Evolutionary conservation across 2,329 filamentous ascomycete genomes (phyloP), one percentile per base, ranked within the genome.

Genomic region (Mycogone perniciosa): DNA sequence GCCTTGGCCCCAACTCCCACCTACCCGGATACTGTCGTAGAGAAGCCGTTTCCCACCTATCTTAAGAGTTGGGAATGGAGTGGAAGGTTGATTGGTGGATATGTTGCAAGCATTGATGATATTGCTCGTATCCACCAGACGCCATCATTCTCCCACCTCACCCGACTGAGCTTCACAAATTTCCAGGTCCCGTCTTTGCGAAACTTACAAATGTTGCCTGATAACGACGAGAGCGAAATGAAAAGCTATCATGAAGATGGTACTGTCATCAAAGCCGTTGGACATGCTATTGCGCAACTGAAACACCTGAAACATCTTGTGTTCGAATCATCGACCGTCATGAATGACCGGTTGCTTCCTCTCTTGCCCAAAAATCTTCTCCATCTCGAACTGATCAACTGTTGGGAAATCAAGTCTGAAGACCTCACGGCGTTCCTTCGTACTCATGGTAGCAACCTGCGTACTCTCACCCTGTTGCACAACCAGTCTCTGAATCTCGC

Each of bases 401-500:
- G 90, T 62, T 84, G 85, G 69, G 81, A 87, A 54, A 69, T 96
- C 7, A 82, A 76, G 4, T 85, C 88, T 1, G 76, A 82, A 4
- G 77, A 83, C 52, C 69, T 96, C 26, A 71, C 75, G 29, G 64
- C 67, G 0, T 96, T 86, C 60, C 74, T 96, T 38, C 63, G 73
- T 5, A 78, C 78, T 1, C 82, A 88, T 59, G 91, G 90, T 0
- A 67, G 72, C 26, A 71, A 80, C n/a, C 71, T 97, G 26, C 77
- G 78, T 47, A 78, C 79, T 35, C 74, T 97, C 6, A 78, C 76
- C 1, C 72, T 96, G 5, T 80, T 85, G 48, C 87, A 95, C 67
- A 95, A 95, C 60, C 84, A 88, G 54, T 82, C 85, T 2, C 73
- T 96, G 37, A 86, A 84, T 59, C 70, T 96, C 38, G 81, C 77